These are phyloP conservation scores for Akebia trifoliata DNA, from an alignment of 164 flowering plant genomes.

Conservation along the genomic window DNA sequence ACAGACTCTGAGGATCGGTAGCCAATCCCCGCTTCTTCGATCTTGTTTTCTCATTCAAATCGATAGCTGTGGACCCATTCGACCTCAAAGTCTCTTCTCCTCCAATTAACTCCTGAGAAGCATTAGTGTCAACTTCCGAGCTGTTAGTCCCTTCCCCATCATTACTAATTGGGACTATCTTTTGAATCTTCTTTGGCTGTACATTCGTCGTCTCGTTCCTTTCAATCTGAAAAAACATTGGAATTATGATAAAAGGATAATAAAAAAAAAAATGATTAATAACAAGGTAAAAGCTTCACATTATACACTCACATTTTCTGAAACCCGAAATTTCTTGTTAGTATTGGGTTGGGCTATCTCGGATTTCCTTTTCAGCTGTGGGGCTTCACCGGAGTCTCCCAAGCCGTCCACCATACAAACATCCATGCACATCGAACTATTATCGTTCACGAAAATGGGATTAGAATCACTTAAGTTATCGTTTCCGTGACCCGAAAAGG, in stretches of 20 bases:
- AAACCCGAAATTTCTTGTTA: conserved; percentile 43
- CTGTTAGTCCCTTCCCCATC: conserved; percentile 37
- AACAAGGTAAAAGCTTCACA: not conserved
- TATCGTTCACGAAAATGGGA: conserved; percentile 10
- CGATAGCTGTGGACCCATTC: conserved; percentile 20
- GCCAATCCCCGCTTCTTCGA: conserved; percentile 77
- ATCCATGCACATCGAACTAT: conserved; percentile 30
- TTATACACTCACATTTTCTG: conserved; percentile 40
- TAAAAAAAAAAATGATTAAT: conserved; percentile 6
- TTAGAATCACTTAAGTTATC: conserved; percentile 24
- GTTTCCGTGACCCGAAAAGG: conserved; percentile 22
- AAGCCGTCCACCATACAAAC: conserved; percentile 25
- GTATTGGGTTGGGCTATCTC: conserved; percentile 17
- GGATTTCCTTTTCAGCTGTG: conserved; percentile 18
- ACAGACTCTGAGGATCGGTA: conserved; percentile 96
- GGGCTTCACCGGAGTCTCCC: conserved; percentile 21
- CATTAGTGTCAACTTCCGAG: conserved; percentile 65
- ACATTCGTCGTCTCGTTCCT: conserved; percentile 47
- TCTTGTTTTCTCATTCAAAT: conserved; percentile 50
- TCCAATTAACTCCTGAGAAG: conserved; percentile 43
- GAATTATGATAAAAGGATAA: conserved; percentile 7
- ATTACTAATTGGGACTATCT: conserved; percentile 15
- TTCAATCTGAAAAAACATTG: conserved; percentile 35
- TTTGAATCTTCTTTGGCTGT: conserved; percentile 43
- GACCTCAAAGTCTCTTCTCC: conserved; percentile 29